phyloP scores from a whole-genome alignment of 176 grass and related monocot species.

The Puya raimondii region DNA sequence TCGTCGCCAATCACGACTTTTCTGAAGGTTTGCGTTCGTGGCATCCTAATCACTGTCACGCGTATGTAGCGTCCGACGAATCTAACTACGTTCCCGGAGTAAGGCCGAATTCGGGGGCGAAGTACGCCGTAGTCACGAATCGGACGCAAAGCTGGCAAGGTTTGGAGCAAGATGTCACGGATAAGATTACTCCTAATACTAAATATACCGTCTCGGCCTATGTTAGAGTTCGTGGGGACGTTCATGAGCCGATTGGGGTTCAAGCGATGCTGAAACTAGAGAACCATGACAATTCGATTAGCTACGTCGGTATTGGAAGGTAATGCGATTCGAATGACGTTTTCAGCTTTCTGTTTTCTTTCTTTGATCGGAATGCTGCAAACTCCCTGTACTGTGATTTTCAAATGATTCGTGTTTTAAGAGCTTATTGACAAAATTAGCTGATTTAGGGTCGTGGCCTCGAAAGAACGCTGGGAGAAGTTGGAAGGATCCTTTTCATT shows the following conservation, averaged over 20 bases:
- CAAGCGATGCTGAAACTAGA: constrained; percentile 72
- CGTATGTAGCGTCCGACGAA: constrained; percentile 53
- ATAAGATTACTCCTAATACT: constrained; percentile 40
- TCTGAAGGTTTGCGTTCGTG: constrained; percentile 60
- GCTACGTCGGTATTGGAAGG: constrained; percentile 54
- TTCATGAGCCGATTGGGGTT: constrained; percentile 40
- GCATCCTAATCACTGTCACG: constrained; percentile 66
- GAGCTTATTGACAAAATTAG: neutral
- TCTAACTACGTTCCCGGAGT: constrained; percentile 54
- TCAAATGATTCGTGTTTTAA: neutral
- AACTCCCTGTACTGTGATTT: no score
- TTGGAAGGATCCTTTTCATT: constrained; percentile 77
- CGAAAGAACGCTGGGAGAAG: constrained; percentile 63
- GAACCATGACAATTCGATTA: constrained; percentile 38
- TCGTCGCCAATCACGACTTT: constrained; percentile 75
- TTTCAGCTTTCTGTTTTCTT: constrained; percentile 6
- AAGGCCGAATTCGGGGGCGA: constrained; percentile 60
- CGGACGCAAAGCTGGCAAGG: constrained; percentile 82
- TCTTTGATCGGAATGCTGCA: no score
- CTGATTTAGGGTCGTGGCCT: constrained; percentile 40
- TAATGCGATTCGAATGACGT: constrained; percentile 23
- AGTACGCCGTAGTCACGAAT: constrained; percentile 68
- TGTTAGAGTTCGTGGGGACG: constrained; percentile 60
- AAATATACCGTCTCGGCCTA: constrained; percentile 51
- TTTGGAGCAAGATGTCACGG: constrained; percentile 74